phyloP scores from a whole-genome alignment of 116 monocot species.

The Cymodocea nodosa region DNA sequence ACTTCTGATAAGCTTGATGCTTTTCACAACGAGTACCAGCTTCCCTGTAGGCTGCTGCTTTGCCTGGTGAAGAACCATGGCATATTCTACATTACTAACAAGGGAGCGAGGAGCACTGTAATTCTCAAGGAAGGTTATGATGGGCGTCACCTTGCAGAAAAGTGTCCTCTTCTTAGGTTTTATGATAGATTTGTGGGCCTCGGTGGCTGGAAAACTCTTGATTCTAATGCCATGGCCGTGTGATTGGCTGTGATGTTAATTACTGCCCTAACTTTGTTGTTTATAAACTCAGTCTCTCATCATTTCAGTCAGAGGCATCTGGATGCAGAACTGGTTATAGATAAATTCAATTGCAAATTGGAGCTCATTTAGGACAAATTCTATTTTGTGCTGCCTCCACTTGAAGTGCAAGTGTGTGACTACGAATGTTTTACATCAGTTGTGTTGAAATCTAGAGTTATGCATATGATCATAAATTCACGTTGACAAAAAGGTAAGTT shows the following conservation, averaged over 20 bases:
- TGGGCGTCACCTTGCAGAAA: constrained; percentile 48
- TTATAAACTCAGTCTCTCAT: too few relatives aligned
- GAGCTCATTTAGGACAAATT: too few relatives aligned
- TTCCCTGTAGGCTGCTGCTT: constrained; percentile 72
- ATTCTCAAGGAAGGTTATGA: constrained; percentile 87
- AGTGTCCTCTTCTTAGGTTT: constrained; percentile 60
- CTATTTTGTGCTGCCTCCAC: too few relatives aligned
- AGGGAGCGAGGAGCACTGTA: constrained; percentile 80
- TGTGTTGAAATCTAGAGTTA: too few relatives aligned
- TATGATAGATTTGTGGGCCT: constrained; percentile 56
- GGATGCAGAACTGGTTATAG: too few relatives aligned
- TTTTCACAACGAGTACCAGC: constrained; percentile 72
- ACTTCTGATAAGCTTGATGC: constrained; percentile 78
- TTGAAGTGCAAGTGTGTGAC: too few relatives aligned
- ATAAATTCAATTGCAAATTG: too few relatives aligned
- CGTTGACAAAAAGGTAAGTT: too few relatives aligned
- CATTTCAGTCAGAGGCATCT: too few relatives aligned
- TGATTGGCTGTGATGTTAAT: neutral
- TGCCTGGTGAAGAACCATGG: constrained; percentile 99
- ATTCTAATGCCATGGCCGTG: neutral
- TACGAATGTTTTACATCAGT: too few relatives aligned
- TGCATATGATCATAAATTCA: too few relatives aligned
- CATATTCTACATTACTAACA: constrained; percentile 93
- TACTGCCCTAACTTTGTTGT: too few relatives aligned
- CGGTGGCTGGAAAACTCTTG: constrained; percentile 35